Evolutionary conservation across 2,329 filamentous ascomycete genomes (phyloP).

Genomic region (Neopestalotiopsis sp.): DNA sequence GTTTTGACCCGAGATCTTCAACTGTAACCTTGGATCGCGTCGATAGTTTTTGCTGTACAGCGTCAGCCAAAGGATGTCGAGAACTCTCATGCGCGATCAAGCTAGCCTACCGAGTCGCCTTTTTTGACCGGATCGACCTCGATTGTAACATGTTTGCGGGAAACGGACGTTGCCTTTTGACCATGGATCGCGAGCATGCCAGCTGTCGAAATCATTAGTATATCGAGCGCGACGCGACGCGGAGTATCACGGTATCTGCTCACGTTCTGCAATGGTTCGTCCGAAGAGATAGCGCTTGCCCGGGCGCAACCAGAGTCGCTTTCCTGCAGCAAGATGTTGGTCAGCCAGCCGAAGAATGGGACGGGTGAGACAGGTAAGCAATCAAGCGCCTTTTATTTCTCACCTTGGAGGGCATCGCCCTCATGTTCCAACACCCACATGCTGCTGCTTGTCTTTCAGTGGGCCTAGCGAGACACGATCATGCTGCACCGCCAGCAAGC

Average conservation of each 20-base stretch:
- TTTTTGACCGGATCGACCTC: conserved; percentile 69
- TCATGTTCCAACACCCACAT: conserved; percentile 65
- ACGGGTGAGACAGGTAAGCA: conserved; percentile 12
- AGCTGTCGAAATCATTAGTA: conserved; percentile 48
- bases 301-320: conserved; percentile 82
- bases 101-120: conserved; percentile 68
- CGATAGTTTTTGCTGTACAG: conserved; percentile 61
- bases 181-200: conserved; percentile 67
- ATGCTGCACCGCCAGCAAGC: neutral
- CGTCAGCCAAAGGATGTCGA: conserved; percentile 5
- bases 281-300: conserved; percentile 88
- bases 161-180: conserved; percentile 77
- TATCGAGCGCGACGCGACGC: conserved; percentile 10
- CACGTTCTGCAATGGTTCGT: conserved; percentile 72
- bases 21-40: conserved; percentile 74
- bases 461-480: neutral
- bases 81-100: neutral
- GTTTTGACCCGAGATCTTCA: conserved; percentile 82
- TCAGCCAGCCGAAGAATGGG: conserved; percentile 19
- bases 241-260: conserved; percentile 28
- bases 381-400: neutral
- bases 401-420: conserved; percentile 53
- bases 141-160: conserved; percentile 85
- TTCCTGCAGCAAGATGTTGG: conserved; percentile 51
- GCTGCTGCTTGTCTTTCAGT: conserved; percentile 8